Evolutionary conservation across 208 protist genomes (phyloP), one percentile per base, ranked within the genome.

Genomic region (Angomonas ambiguus): DNA sequence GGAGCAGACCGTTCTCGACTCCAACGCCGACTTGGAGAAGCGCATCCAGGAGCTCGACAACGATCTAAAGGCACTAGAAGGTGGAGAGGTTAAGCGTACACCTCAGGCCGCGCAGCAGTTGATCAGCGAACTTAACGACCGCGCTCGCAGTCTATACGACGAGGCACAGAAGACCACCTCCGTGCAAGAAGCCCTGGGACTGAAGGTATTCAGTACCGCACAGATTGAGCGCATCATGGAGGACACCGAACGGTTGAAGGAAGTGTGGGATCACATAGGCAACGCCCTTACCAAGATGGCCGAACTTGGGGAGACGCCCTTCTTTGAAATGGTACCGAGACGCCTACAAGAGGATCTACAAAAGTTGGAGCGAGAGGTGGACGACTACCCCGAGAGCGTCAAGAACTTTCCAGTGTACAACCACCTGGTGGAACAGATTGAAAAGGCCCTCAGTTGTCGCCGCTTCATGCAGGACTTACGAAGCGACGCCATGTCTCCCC

Each of bases 271-370:
- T 25, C 82, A 93, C 55, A 66, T 98, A 38, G 72, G 82, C 0
- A 62, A 48, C 5, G 78, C 94, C 32, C 97, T 90, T 78, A 48
- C 62, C 28, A 71, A 78, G 27, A 73, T 99, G 20, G 68, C 91
- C 63, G 67, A 71, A 35, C 68, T 99, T 1, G 87, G 90, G 11
- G 93, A 93, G 31, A 92, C 65, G n/a, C 81, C 91, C 20, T 99
- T 98, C 86, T 91, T 91, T 62, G 91, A 96, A 51, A 90, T 99
- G 63, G 75, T 95, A 24, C 96, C 97, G 30, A 82, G 92, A 24
- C 92, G 82, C 24, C 75, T 97, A 45, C 78, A 91, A 38, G 89
- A 91, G 59, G 75, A 87, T 0, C 74, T 98, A 48, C 79, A 90
- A 34, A 57, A 58, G 16, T 20, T 97, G 20, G 75, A 87, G 30